These are phyloP conservation scores for Pyrenochaeta sp. DNA, from an alignment of 2,329 filamentous ascomycete species.

Conservation along the genomic window DNA sequence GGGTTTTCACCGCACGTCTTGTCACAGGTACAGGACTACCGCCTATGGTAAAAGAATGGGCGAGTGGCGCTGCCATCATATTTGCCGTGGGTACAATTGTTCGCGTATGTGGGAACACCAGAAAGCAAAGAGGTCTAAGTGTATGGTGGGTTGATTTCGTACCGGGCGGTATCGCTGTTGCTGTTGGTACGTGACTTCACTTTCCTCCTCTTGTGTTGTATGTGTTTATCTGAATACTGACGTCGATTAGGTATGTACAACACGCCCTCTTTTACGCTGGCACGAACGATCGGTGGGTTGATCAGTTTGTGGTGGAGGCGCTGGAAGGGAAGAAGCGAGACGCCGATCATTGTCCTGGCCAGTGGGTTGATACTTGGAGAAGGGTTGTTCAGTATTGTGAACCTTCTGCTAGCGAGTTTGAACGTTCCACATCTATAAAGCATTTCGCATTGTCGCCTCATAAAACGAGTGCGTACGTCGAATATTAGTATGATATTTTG, in stretches of 20 bases:
- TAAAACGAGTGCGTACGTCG: too few species aligned
- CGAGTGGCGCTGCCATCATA: slow-evolving; percentile 74
- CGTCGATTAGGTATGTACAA: slow-evolving; percentile 84
- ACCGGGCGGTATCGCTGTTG: slow-evolving; percentile 94
- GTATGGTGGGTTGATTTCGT: slow-evolving; percentile 75
- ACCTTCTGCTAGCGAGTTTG: slow-evolving; percentile 78
- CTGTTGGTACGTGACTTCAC: slow-evolving; percentile 70
- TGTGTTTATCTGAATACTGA: slow-evolving; percentile 1
- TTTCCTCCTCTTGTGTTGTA: background rate
- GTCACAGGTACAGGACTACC: slow-evolving; percentile 92
- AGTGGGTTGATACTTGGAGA: slow-evolving; percentile 78
- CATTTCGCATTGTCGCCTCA: too few species aligned
- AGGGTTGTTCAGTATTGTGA: slow-evolving; percentile 51
- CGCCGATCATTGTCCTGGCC: slow-evolving; percentile 87
- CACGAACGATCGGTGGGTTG: slow-evolving; percentile 79
- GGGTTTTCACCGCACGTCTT: slow-evolving; percentile 94
- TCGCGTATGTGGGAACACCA: slow-evolving; percentile 59
- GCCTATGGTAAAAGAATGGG: slow-evolving; percentile 81
- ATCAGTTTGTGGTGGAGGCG: slow-evolving; percentile 25
- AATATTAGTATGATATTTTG: too few species aligned
- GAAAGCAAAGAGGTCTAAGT: slow-evolving; percentile 44
- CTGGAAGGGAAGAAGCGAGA: slow-evolving; percentile 62
- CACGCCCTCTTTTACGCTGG: slow-evolving; percentile 92
- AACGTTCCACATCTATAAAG: slow-evolving; percentile 18
- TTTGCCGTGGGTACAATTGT: slow-evolving; percentile 77